These are phyloP conservation scores for Irpex sp. DNA, from an alignment of 1,284 basidiomycete genomes.

Conservation along the genomic window DNA sequence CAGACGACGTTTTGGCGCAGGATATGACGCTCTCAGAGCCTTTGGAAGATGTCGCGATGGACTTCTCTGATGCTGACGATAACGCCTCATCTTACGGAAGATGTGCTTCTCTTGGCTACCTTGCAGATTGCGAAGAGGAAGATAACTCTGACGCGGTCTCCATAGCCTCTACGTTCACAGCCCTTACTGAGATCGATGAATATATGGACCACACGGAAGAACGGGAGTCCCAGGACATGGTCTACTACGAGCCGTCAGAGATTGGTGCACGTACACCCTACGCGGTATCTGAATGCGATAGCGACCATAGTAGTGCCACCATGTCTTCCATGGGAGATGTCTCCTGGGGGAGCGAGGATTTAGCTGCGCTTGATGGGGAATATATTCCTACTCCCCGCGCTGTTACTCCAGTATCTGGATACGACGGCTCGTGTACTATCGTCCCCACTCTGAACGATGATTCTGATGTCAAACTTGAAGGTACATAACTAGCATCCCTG, in stretches of 20 bases:
- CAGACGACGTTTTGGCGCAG: no score
- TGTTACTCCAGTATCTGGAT: background rate
- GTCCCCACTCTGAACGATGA: background rate
- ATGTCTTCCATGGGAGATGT: background rate
- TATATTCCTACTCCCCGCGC: background rate
- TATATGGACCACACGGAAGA: background rate
- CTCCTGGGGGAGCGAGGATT: background rate
- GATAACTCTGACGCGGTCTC: background rate
- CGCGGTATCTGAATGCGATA: background rate
- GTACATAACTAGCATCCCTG: no score
- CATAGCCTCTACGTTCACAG: background rate
- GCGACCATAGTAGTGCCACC: background rate
- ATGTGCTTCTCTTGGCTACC: background rate
- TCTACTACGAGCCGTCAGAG: background rate
- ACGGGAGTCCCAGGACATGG: background rate
- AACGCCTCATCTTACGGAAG: background rate
- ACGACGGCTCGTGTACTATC: background rate
- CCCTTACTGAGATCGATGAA: background rate
- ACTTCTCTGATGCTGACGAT: background rate
- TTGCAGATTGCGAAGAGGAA: background rate
- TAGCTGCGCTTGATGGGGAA: background rate
- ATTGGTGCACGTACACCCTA: background rate
- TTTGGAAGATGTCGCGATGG: background rate
- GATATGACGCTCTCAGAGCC: no score
- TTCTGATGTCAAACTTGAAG: background rate